Conservation (phyloP, 2,329 filamentous ascomycete species). For the Pyricularia sp. region DNA sequence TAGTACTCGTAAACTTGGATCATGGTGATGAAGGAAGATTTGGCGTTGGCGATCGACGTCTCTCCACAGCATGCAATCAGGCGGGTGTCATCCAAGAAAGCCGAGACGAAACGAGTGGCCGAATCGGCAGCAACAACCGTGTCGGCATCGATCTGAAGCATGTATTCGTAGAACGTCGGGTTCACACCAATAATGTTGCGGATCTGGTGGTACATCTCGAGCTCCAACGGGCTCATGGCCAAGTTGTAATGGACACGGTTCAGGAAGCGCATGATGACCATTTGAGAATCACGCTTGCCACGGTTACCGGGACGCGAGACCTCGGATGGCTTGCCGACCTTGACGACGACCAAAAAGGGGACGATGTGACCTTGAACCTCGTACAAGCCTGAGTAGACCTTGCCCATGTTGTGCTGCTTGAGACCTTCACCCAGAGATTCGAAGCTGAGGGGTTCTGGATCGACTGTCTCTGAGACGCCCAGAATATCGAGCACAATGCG, state of each 20-base stretch:
- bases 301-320: conserved; percentile 91
- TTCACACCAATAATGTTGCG: conserved; percentile 99
- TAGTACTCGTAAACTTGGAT: conserved; percentile 99
- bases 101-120: conserved; percentile 82
- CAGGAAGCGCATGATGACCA: conserved; percentile 92
- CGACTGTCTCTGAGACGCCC: conserved; percentile 84
- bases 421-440: conserved; percentile 91
- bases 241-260: conserved; percentile 93
- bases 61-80: conserved; percentile 97
- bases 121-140: conserved; percentile 89
- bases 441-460: conserved; percentile 93
- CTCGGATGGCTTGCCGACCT: conserved; percentile 96
- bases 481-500: conserved; percentile 95
- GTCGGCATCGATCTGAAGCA: conserved; percentile 97
- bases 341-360: conserved; percentile 92
- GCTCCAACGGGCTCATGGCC: conserved; percentile 89
- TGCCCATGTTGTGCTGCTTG: conserved; percentile 99
- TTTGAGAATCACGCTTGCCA: conserved; percentile 97
- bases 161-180: conserved; percentile 92
- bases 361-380: conserved; percentile 98
- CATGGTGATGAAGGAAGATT: conserved; percentile 97
- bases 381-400: conserved; percentile 95
- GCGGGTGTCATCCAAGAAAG: conserved; percentile 87
- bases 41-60: conserved; percentile 91
- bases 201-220: conserved; percentile 98